phyloP scores from a whole-genome alignment of 345 rosid species.

The Geranium rotundifolium region DNA sequence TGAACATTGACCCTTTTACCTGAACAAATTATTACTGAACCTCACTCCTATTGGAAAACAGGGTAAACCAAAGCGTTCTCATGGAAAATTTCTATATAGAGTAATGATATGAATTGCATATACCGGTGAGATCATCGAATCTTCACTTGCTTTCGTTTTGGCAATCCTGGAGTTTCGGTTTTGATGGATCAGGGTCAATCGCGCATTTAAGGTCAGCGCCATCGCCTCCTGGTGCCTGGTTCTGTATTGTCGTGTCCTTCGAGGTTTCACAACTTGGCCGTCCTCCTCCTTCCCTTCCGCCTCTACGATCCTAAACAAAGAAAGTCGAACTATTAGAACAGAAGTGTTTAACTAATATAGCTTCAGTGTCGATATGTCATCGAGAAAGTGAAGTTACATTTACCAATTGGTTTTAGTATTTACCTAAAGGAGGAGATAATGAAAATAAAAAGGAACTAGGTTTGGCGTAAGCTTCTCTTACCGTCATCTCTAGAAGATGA shows the following conservation, averaged over 20 bases:
- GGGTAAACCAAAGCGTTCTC: not conserved
- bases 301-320: constrained; percentile 31
- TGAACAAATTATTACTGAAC: no score
- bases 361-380: no score
- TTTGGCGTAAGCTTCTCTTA: no score
- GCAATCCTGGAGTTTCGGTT: constrained; percentile 15
- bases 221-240: constrained; percentile 7
- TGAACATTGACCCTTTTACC: no score
- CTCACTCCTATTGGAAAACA: not conserved
- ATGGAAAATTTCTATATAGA: no score
- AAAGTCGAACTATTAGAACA: constrained; percentile 1
- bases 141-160: constrained; percentile 10
- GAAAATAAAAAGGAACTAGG: no score
- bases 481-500: no score
- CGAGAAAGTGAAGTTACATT: no score
- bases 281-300: constrained; percentile 21
- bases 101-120: not conserved
- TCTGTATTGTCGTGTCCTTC: constrained; percentile 10
- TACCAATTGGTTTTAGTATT: no score
- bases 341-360: not conserved
- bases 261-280: constrained; percentile 1
- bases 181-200: constrained; percentile 5
- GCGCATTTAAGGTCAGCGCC: not conserved
- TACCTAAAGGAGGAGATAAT: no score
- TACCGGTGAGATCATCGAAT: not conserved